These are phyloP conservation scores for Curvularia eragrostidis DNA, from an alignment of 2,329 filamentous ascomycete genomes.

Conservation along the genomic window DNA sequence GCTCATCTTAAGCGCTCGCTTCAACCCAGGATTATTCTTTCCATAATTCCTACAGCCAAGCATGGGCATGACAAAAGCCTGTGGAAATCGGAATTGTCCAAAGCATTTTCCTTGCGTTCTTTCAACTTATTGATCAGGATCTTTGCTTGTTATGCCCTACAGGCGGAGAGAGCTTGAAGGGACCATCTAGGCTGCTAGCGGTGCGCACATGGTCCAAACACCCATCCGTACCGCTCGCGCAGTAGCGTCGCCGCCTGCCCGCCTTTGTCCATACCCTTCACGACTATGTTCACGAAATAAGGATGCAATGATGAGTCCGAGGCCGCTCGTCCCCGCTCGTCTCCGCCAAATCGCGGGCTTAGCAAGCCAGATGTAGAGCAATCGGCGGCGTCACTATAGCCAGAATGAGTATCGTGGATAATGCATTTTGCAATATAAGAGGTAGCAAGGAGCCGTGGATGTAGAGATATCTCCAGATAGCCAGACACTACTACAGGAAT, in stretches of 20 bases:
- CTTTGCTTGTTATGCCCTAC: background rate
- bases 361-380: too few species aligned
- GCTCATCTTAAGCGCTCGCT: too few species aligned
- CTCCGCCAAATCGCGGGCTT: background rate
- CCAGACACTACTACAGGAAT: background rate
- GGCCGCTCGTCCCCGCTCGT: constrained; percentile 7
- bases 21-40: too few species aligned
- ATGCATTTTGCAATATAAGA: background rate
- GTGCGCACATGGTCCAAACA: constrained; percentile 19
- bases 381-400: background rate
- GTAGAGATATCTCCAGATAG: background rate
- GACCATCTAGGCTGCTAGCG: background rate
- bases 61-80: too few species aligned
- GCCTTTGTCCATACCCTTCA: background rate
- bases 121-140: background rate
- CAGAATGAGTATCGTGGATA: background rate
- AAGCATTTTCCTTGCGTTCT: background rate
- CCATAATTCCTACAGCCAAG: too few species aligned
- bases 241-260: constrained; percentile 27
- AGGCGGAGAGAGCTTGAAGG: background rate
- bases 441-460: constrained; percentile 1
- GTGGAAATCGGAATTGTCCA: background rate
- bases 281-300: background rate
- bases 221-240: constrained; percentile 26
- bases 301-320: background rate